These are phyloP conservation scores for Aspergillus asperescens DNA, from an alignment of 495 filamentous ascomycete species.

Conservation along the genomic window DNA sequence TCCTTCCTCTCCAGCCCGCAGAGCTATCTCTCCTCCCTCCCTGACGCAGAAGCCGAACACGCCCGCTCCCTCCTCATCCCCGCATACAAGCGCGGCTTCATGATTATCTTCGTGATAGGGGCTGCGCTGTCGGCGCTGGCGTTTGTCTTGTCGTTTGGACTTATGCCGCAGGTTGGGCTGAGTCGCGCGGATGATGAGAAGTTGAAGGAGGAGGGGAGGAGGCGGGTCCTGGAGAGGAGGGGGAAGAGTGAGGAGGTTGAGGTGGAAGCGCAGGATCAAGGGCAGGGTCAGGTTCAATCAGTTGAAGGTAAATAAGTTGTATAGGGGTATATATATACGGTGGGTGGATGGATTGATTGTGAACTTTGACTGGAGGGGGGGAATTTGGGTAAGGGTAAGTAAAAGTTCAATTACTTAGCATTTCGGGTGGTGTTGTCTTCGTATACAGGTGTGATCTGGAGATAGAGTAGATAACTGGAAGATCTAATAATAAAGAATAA, in stretches of 20 bases:
- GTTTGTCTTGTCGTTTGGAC: constrained; percentile 36
- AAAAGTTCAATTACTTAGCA: no score
- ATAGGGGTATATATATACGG: background rate
- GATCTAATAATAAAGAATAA: no score
- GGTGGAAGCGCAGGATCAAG: background rate
- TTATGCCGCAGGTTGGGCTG: constrained; percentile 46
- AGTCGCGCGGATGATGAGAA: constrained; percentile 41
- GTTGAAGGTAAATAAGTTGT: background rate
- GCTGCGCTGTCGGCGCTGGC: constrained; percentile 43
- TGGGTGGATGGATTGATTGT: background rate
- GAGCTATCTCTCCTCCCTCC: constrained; percentile 27
- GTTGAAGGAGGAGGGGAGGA: constrained; percentile 43
- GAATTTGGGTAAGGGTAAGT: no score
- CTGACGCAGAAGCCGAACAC: constrained; percentile 28
- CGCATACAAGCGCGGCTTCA: constrained; percentile 46
- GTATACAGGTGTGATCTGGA: no score
- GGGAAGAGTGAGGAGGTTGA: constrained; percentile 15
- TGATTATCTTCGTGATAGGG: constrained; percentile 47
- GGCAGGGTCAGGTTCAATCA: no score
- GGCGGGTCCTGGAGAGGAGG: constrained; percentile 18
- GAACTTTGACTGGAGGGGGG: no score
- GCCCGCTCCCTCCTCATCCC: constrained; percentile 37
- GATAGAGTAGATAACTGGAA: no score
- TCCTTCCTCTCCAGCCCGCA: constrained; percentile 31
- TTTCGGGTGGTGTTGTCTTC: no score